Conservation (phyloP, 1,139 yeast species). For the Meyerozyma smithsonii region DNA sequence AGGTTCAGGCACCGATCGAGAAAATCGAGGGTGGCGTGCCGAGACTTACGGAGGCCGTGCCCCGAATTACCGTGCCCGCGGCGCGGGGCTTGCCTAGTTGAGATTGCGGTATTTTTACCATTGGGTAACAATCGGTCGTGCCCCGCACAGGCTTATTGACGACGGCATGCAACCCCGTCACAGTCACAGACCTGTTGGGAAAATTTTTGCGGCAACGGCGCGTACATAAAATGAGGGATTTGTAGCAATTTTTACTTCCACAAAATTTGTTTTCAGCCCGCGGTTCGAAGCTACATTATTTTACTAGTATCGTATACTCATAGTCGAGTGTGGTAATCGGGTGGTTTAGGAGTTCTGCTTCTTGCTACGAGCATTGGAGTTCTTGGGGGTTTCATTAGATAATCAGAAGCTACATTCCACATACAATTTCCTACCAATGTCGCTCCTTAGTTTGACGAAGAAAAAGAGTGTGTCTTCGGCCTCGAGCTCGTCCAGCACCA, state of each 20-base stretch:
- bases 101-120: conserved; percentile 3
- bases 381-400: background rate
- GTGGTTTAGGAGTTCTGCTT: conserved; percentile 4
- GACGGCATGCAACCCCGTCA: background rate
- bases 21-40: background rate
- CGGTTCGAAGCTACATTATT: background rate
- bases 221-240: conserved; percentile 3
- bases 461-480: conserved; percentile 2
- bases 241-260: background rate
- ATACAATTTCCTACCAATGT: background rate
- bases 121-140: conserved; percentile 1
- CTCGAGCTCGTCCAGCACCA: conserved; percentile 1
- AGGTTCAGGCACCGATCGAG: conserved; percentile 1
- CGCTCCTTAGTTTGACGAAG: conserved; percentile 2
- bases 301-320: too few species aligned
- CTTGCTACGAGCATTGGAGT: conserved; percentile 3
- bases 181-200: conserved; percentile 1
- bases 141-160: background rate
- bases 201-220: conserved; percentile 1
- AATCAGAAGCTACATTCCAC: background rate
- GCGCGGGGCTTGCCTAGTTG: background rate
- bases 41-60: background rate
- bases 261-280: background rate
- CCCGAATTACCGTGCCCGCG: conserved; percentile 3
- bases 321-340: conserved; percentile 1